Evolutionary conservation across 2,329 filamentous ascomycete species (phyloP).

Genomic region (Phialemonium atrogriseum): DNA sequence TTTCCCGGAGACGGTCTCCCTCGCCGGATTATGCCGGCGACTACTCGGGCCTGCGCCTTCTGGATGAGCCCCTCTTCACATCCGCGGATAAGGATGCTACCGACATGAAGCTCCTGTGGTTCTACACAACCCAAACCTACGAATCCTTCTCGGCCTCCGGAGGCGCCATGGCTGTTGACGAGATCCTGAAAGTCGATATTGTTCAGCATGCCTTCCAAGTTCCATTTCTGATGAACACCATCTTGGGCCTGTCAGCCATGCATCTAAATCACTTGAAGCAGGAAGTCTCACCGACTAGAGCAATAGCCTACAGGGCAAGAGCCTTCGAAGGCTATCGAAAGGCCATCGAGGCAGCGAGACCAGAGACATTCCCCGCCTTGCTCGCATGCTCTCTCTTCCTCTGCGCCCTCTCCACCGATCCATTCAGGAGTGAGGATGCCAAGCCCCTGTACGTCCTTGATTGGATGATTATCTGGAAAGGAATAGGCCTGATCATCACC

Average conservation of each 20-base stretch:
- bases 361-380: constrained; percentile 39
- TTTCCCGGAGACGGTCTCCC: constrained; percentile 6
- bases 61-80: constrained; percentile 26
- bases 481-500: constrained; percentile 40
- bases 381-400: constrained; percentile 43
- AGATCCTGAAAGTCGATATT: constrained; percentile 36
- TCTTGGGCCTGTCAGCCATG: constrained; percentile 43
- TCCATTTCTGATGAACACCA: constrained; percentile 46
- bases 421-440: constrained; percentile 38
- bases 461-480: constrained; percentile 49
- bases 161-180: constrained; percentile 24
- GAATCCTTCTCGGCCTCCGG: constrained; percentile 34
- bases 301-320: constrained; percentile 35
- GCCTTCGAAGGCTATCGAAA: constrained; percentile 42
- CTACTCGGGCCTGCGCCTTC: constrained; percentile 15
- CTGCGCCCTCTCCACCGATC: constrained; percentile 39
- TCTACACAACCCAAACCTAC: constrained; percentile 40
- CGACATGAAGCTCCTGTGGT: constrained; percentile 49
- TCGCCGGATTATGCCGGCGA: background rate
- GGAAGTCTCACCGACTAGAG: constrained; percentile 28
- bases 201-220: constrained; percentile 41
- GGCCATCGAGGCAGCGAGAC: constrained; percentile 39
- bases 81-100: constrained; percentile 24
- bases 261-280: constrained; percentile 36
- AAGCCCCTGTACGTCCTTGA: constrained; percentile 42